Percentiles rank a stretch among this genome's conserved stretches.
These are phyloP conservation scores for Hypoxylon cercidicola DNA, from an alignment of 495 filamentous ascomycete species.

Conservation along the genomic window DNA sequence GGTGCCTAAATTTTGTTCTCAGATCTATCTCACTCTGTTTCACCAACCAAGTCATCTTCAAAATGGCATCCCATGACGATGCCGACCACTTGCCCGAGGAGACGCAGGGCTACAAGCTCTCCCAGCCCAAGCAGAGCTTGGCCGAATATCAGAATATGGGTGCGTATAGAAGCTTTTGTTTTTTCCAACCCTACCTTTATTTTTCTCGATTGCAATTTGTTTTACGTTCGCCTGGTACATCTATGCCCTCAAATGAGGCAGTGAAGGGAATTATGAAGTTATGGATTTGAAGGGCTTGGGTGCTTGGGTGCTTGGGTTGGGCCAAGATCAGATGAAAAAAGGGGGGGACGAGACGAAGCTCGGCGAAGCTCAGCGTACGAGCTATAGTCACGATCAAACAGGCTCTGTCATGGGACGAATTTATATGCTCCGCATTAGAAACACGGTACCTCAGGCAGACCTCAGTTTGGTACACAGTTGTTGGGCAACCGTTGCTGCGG, in stretches of 20 bases:
- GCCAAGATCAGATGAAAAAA: not conserved
- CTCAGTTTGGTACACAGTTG: not conserved
- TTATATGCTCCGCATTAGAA: not conserved
- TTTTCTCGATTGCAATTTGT: conserved; percentile 3
- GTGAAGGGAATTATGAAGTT: not conserved
- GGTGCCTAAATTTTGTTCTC: conserved; percentile 4
- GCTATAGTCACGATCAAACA: not conserved
- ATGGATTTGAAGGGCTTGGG: not conserved
- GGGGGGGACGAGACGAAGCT: not conserved
- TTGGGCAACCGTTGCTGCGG: not conserved
- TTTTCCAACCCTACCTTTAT: conserved; percentile 20
- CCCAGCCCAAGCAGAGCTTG: conserved; percentile 93
- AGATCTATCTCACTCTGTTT: conserved; percentile 9
- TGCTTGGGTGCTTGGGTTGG: not conserved
- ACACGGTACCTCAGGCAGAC: not conserved
- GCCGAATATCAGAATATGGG: conserved; percentile 92
- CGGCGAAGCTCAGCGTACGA: no score
- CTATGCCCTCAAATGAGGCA: not conserved
- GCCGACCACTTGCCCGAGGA: conserved; percentile 87
- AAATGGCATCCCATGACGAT: conserved; percentile 77
- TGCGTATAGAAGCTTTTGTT: conserved; percentile 58
- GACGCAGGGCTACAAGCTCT: conserved; percentile 96
- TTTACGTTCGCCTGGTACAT: not conserved
- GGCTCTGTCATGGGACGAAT: not conserved
- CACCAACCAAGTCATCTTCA: conserved; percentile 17